phyloP scores from a whole-genome alignment of 169 alveolate genomes.

The Eimeria necatrix region DNA sequence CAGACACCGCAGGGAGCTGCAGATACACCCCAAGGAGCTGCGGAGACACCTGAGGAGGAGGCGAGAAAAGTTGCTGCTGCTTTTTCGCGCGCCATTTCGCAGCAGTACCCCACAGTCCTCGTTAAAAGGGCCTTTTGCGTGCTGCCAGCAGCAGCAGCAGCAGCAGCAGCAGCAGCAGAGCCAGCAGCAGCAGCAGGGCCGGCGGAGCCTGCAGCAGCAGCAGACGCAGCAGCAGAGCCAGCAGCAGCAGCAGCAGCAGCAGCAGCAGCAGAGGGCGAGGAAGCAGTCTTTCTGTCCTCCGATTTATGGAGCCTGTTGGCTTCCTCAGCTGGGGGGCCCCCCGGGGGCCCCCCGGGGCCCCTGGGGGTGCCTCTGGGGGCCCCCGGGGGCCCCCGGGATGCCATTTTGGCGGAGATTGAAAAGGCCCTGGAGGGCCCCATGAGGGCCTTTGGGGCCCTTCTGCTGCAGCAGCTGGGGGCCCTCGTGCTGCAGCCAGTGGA shows the following conservation, averaged over 20 bases:
- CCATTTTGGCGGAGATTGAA: too few species aligned
- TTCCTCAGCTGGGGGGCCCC: constrained; percentile 13
- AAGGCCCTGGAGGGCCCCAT: background rate
- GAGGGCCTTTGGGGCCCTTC: constrained; percentile 26
- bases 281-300: background rate
- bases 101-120: constrained; percentile 58
- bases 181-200: background rate
- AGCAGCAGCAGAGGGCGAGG: background rate
- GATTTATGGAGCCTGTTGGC: background rate
- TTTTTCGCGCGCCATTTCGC: background rate
- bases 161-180: background rate
- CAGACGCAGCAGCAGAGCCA: background rate
- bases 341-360: background rate
- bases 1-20: too few species aligned
- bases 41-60: background rate
- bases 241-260: background rate
- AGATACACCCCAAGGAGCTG: background rate
- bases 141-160: background rate
- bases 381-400: background rate
- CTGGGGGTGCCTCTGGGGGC: too few species aligned
- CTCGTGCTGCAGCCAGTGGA: constrained; percentile 55
- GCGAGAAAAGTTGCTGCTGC: background rate
- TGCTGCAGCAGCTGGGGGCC: constrained; percentile 65
- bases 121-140: background rate
- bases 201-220: too few species aligned